Percentiles rank a stretch among this genome's conserved stretches.
Evolutionary conservation across 768 basidiomycete species (phyloP).

Genomic region (Lentinula edodes): DNA sequence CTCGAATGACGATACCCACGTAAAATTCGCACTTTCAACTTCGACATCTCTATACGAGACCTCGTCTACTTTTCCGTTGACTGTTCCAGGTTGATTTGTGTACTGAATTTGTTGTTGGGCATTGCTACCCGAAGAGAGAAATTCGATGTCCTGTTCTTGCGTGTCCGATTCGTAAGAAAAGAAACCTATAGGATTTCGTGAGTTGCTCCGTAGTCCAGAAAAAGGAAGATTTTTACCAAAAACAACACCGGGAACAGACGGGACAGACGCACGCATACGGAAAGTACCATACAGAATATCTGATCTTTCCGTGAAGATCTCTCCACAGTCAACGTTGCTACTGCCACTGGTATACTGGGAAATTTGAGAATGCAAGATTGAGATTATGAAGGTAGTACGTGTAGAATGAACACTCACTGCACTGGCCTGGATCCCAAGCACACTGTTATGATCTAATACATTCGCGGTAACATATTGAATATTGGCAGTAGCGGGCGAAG

Average conservation of each 20-base stretch:
- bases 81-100: constrained; percentile 12
- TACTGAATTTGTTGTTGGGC: constrained; percentile 12
- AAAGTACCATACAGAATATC: constrained; percentile 12
- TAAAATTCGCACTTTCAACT: constrained; percentile 12
- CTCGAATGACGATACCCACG: not conserved
- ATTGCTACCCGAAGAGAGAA: constrained; percentile 10
- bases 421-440: constrained; percentile 11
- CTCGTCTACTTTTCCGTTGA: constrained; percentile 5
- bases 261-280: constrained; percentile 13
- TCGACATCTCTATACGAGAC: constrained; percentile 10
- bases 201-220: not conserved
- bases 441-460: constrained; percentile 8
- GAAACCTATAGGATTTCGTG: constrained; percentile 6
- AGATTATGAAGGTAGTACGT: too few species aligned
- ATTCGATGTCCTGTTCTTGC: constrained; percentile 16
- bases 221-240: constrained; percentile 6
- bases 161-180: constrained; percentile 11
- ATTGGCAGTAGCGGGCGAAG: constrained; percentile 2
- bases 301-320: constrained; percentile 12
- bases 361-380: not conserved
- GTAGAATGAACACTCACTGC: constrained; percentile 3
- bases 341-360: not conserved
- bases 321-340: constrained; percentile 8
- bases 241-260: constrained; percentile 11
- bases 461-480: constrained; percentile 11